Evolutionary conservation across 495 filamentous ascomycete species (phyloP), one percentile per base, ranked within the genome.

Genomic region (Xylaria acuta): DNA sequence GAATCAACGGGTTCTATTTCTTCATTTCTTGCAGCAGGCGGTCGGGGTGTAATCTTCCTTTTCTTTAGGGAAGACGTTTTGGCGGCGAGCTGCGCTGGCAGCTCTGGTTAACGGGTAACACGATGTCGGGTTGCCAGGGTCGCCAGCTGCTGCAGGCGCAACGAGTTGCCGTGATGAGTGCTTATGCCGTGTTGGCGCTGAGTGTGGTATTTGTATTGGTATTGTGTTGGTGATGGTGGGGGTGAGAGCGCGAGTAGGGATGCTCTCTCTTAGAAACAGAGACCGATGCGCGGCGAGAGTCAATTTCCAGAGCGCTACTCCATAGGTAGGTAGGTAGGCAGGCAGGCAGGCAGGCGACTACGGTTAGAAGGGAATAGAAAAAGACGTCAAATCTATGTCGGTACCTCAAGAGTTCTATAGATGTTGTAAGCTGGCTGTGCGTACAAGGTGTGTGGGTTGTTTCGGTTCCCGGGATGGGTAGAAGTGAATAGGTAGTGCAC

Each of bases 51-150:
- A 82, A 94, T 88, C 88, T 92, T 94, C 82, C 93, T 88, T 90
- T 94, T 94, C 91, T 97, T 97, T 87, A 87, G 87, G 84, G 92
- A 93, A 90, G 93, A 92, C 93, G 92, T 94, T 80, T 88, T 94
- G 92, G 88, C 88, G 83, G 87, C 84, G 91, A 92, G 91, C 91
- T 92, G 91, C 90, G 74, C 70, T 73, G 71, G 85, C 86, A 87
- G 86, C 86, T 87, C 86, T 76, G 40, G 65, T 60, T 12, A 60
- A 36, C 34, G 58, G 58, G 34, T 2, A 45, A 60, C 36, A 72
- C 62, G 40, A 66, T 49, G 47, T 38, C 7, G 45, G 53, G 70
- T 60, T 51, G 63, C 63, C 70, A 72, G 62, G 47, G 53, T 56
- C 22, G 30, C 51, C 40, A n/a, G 43, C 51, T 67, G 70, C 53